These are phyloP conservation scores for Fusarium gaditjirri DNA, from an alignment of 2,329 filamentous ascomycete genomes.

Conservation along the genomic window DNA sequence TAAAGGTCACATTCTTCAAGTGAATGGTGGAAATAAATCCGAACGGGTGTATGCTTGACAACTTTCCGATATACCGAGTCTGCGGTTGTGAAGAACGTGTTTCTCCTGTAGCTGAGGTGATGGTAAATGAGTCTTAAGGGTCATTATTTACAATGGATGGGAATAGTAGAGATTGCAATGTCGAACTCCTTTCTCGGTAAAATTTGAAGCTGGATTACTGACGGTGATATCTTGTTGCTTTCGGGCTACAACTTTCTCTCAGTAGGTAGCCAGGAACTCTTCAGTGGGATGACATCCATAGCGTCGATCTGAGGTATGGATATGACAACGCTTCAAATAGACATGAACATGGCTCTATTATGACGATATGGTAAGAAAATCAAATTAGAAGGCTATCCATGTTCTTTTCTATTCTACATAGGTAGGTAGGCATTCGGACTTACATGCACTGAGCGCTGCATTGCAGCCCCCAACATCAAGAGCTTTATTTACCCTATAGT, in stretches of 20 bases:
- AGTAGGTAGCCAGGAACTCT: too few relatives aligned
- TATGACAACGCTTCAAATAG: neutral
- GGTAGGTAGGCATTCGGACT: neutral
- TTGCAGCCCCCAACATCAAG: neutral
- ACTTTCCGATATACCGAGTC: neutral
- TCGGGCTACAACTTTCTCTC: neutral
- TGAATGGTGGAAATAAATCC: conserved; percentile 32
- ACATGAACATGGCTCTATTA: neutral
- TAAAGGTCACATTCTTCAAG: conserved; percentile 28
- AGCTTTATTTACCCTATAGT: neutral
- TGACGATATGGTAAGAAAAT: neutral
- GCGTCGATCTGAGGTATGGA: neutral
- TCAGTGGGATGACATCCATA: neutral
- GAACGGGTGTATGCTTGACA: neutral
- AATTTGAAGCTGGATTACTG: too few relatives aligned
- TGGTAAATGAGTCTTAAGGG: conserved; percentile 3
- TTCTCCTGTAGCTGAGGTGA: conserved; percentile 20
- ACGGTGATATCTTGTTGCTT: neutral
- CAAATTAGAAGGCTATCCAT: neutral
- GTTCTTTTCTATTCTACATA: neutral
- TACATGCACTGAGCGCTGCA: neutral
- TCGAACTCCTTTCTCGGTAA: neutral
- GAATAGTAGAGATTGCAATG: neutral
- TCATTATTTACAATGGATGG: conserved; percentile 14
- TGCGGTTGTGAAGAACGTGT: neutral